Percentiles rank a stretch among this genome's conserved stretches.
Evolutionary conservation across 1,284 basidiomycete genomes (phyloP).

Genomic region (Wallemia mellicola): DNA sequence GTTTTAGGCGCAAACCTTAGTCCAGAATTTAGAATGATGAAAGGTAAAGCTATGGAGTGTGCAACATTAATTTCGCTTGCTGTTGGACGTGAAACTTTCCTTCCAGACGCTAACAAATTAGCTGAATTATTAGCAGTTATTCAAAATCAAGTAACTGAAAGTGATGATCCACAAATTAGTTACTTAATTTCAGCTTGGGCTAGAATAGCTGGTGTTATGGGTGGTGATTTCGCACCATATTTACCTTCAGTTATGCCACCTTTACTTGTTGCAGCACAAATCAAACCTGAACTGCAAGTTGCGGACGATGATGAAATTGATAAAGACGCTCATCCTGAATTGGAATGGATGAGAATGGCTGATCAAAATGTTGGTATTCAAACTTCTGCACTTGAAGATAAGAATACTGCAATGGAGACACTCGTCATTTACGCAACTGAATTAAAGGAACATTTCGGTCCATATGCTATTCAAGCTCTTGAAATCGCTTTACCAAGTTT

Average conservation of each 20-base stretch:
- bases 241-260: slow-evolving; percentile 50
- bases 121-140: slow-evolving; percentile 42
- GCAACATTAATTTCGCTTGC: slow-evolving; percentile 51
- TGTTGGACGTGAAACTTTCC: slow-evolving; percentile 41
- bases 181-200: slow-evolving; percentile 52
- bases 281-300: slow-evolving; percentile 47
- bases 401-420: slow-evolving; percentile 51
- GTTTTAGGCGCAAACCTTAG: slow-evolving; percentile 33
- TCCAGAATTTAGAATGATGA: slow-evolving; percentile 30
- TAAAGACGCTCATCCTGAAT: not conserved
- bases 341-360: slow-evolving; percentile 30
- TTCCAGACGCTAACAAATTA: slow-evolving; percentile 37
- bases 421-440: slow-evolving; percentile 47
- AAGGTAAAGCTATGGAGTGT: slow-evolving; percentile 58
- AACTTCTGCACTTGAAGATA: slow-evolving; percentile 52
- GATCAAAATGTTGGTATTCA: slow-evolving; percentile 42
- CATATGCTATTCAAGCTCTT: slow-evolving; percentile 35
- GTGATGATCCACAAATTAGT: slow-evolving; percentile 9
- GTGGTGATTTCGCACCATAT: slow-evolving; percentile 50
- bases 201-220: slow-evolving; percentile 48
- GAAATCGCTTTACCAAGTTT: slow-evolving; percentile 39
- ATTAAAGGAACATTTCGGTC: slow-evolving; percentile 33
- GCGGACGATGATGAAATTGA: slow-evolving; percentile 13
- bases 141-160: slow-evolving; percentile 26
- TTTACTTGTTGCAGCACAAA: slow-evolving; percentile 36